Evolutionary conservation across 257 asterid genomes (phyloP), one percentile per base, ranked within the genome.

Genomic region (Petrea volubilis): DNA sequence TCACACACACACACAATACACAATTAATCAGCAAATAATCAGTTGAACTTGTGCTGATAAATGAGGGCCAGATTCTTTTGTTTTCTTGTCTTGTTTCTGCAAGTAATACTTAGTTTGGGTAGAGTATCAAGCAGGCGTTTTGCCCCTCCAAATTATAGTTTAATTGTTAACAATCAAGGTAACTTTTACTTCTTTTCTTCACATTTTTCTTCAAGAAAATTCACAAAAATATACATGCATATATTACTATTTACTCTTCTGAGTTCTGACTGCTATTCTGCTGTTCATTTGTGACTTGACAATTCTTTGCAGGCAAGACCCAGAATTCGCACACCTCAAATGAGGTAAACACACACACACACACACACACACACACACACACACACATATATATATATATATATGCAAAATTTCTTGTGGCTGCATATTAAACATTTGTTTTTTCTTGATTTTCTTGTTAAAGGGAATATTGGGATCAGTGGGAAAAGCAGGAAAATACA

Each of bases 111-210:
- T 24, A 24, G 77, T 51, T 80, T 86, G 78, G 77, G 53, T 59
- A 72, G 77, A 55, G 84, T 61, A 20, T 64, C 80, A 66, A 74
- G 83, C 78, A 86, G 86, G 41, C 74, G 71, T 7, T 43, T 84
- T 50, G 33, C 74, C 3, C 77, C 76, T 6, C 68, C 83, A 49
- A 72, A 77, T 74, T 69, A 61, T 74, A 79, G 4, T 28, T 59
- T 51, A 49, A 29, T 71, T 68, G 20, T 20, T 58, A 57, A 1
- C 36, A 64, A 25, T 53, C 70, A 65, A 67, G 78, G 86, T 80
- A 38, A 67, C 17, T n/a, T 15, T 13, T 17, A 6, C 18, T 60
- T n/a, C 6, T 20, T 46, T 14, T 31, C 27, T 23, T 20, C 62
- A 14, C 44, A 18, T 15, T 41, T 38, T 38, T 38, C 38, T 31